Base-by-base conservation (phyloP, 192 early-diverging fungal species). In the Geranomyces variabilis region DNA sequence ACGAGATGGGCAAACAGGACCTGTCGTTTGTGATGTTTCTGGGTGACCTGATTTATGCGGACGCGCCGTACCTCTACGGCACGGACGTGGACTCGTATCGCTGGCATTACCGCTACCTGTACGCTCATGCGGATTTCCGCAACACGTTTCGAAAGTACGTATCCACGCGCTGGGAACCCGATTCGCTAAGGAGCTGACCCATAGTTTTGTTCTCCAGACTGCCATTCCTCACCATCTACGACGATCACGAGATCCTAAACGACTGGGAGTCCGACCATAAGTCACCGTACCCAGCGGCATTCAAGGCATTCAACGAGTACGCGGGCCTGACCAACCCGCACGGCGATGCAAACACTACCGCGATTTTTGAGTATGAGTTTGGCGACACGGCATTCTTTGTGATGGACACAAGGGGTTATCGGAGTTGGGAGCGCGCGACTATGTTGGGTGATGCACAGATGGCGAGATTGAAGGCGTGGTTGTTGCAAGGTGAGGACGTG, bases 371-470 rank as follows among this genome's bases (percentile, higher is more conserved):
- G 44, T 75, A 62, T 60, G 51, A 14, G 31, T 75, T 44, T 44
- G 73, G 73, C 12, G 73, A 75, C 61, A 62, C 66, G 30, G 73
- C 73, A 17, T 75, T 75, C 33, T 75, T 75, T 63, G 73, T 75
- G 41, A 75, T 75, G 73, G 73, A 75, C 51, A 68, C 73, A 24
- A 51, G 73, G 12, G 73, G 41, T 24, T 67, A 59, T 31, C 14
- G 73, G 31, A 59, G 47, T 75, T 53, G 14, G 49, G 36, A 75
- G 56, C 33, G 24, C 36, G 41, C 36, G 28, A 75, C 73, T 21
- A 75, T 75, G 73, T 45, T 75, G 28, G 73, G 73, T 14, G 66
- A 44, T 24, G 29, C 26, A 48, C 73, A 75, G 34, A 75, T 69
- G 60, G 47, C 33, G 41, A 41, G 73, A 24, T 44, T 75, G 43